Base-by-base conservation (phyloP, 352 stramenopile species). In the Globisporangium rhizosaccharum region DNA sequence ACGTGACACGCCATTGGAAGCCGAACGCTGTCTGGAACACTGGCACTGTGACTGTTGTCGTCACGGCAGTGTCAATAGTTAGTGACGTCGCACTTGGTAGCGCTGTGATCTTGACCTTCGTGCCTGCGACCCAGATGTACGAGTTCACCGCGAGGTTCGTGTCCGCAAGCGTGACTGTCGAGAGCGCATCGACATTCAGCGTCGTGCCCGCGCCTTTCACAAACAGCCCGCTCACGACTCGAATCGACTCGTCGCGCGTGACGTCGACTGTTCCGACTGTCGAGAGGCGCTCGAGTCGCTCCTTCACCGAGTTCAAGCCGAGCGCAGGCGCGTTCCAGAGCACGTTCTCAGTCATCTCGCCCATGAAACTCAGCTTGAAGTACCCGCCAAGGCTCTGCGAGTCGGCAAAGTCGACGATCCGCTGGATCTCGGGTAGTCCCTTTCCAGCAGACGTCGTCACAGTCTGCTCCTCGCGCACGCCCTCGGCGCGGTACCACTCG, bases 1-100 rank as follows among this genome's bases (percentile, higher is more conserved):
- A 95, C 0, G 87, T 94, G 41, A 96, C 80, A 5, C 61, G 58
- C 87, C 85, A 96, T 41, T 85, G 60, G 51, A 75, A 94, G 2
- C 85, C 85, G 54, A 74, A 85, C 3, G 82, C 81, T 12, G 51
- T 82, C 28, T 63, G 66, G 51, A 95, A 95, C 0, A 95, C 71
- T n/a, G 76, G 81, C 2, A 87, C 71, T 6, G 78, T 64, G 0
- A 83, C 30, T 2, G 51, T 60, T 1, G 65, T 83, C 11, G 48
- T 51, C 20, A 68, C 17, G 7, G 28, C 45, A 9, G 59, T 39
- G n/a, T n/a, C 44, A n/a, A 67, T 54, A 2, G 63, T 78, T 18
- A 74, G 26, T 14, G 69, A 56, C 0, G 37, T 56, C 45, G 6
- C 8, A 20, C 18, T 36, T 15, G 26, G 42, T 8, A 62, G 23